Evolutionary conservation across 2,329 filamentous ascomycete genomes (phyloP), one percentile per base, ranked within the genome.

Genomic region (Epichloe baconii): DNA sequence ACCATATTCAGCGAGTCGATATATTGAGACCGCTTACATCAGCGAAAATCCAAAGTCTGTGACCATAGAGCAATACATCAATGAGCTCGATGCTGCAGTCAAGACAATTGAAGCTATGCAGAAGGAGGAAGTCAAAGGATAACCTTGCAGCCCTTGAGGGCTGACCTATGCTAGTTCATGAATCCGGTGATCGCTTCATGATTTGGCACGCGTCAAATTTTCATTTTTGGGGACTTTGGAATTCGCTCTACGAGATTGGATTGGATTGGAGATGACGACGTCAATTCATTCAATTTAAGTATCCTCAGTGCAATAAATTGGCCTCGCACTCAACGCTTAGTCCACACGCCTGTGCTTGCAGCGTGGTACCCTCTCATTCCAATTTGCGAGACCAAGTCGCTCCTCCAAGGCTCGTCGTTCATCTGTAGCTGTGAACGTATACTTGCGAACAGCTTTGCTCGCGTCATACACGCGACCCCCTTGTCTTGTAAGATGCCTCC

Each of bases 281-380:
- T 1, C 8, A 31, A 10, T 10, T 10, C 8, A 1, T 23, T 31
- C n/a, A n/a, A n/a, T n/a, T 31, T 1, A 4, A 10, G 3, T 31
- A 10, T 31, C 1, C 26, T 26, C 3, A 1, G 8, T 10, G 26
- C 26, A 31, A 31, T 10, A 31, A 10, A 31, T 4, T 31, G 3
- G 8, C 26, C 3, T 31, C 26, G 26, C 26, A 10, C 11, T 62
- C 57, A 64, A 42, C 65, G 56, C 12, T 60, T 56, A 3, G 71
- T 73, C 45, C 74, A 74, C 5, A 74, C 65, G 0, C 72, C 71
- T 2, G 68, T 71, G 8, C 64, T 63, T 0, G 64, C 62, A 17
- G 62, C 64, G 53, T 75, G 72, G 53, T 75, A 75, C 2, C 71
- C 72, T 56, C 63, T 68, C 59, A 63, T 70, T 0, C 71, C 72